phyloP scores from a whole-genome alignment of 2,329 filamentous ascomycete species.

The Elsinoe batatas region DNA sequence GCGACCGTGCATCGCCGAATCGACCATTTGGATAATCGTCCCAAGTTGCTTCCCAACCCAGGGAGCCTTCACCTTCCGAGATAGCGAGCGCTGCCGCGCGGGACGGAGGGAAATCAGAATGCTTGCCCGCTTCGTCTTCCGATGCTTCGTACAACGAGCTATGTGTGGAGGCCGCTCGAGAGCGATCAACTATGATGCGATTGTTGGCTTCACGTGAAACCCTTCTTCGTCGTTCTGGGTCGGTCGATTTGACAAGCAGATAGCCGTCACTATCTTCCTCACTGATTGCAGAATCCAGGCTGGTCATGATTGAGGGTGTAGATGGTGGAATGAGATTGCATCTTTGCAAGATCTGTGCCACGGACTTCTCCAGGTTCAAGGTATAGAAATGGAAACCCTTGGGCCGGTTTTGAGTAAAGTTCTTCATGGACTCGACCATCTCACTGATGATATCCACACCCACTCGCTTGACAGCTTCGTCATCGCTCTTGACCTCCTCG shows the following conservation, averaged over 20 bases:
- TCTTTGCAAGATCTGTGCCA: constrained; percentile 82
- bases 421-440: constrained; percentile 68
- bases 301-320: constrained; percentile 16
- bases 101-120: constrained; percentile 47
- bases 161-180: constrained; percentile 44
- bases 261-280: constrained; percentile 31
- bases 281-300: constrained; percentile 25
- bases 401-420: constrained; percentile 47
- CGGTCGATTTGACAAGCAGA: constrained; percentile 20
- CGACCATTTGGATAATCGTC: constrained; percentile 96
- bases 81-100: constrained; percentile 82
- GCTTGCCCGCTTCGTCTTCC: constrained; percentile 60
- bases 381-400: constrained; percentile 96
- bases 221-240: constrained; percentile 34
- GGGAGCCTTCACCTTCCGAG: constrained; percentile 79
- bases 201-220: constrained; percentile 75
- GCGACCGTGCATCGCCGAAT: constrained; percentile 87
- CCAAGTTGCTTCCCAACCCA: constrained; percentile 94
- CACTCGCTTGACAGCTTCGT: constrained; percentile 69
- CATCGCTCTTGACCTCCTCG: constrained; percentile 64
- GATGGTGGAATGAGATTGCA: constrained; percentile 65
- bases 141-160: constrained; percentile 55
- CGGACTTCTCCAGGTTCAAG: constrained; percentile 88
- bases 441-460: constrained; percentile 78
- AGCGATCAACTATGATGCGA: constrained; percentile 59